Evolutionary conservation across 2,329 filamentous ascomycete genomes (phyloP).

Genomic region (Xylariaceae sp.): DNA sequence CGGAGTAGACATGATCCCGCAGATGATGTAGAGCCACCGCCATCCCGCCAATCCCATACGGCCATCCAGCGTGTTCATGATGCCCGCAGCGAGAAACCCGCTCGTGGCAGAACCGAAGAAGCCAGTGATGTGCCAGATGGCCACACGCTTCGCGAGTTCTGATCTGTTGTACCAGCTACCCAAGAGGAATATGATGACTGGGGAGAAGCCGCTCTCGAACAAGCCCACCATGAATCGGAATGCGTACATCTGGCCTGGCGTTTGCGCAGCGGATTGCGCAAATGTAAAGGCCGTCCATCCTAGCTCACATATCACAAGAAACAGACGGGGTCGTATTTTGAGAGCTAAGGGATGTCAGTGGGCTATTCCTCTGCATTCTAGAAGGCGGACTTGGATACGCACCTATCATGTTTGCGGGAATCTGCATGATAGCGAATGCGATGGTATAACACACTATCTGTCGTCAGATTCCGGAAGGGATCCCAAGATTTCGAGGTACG

Average conservation of each 20-base stretch:
- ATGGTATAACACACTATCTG: conserved; percentile 38
- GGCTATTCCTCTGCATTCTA: too few relatives aligned
- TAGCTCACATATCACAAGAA: conserved; percentile 60
- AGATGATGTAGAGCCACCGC: conserved; percentile 48
- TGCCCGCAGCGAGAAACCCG: conserved; percentile 57
- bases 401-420: conserved; percentile 57
- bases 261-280: conserved; percentile 49
- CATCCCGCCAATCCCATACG: conserved; percentile 48
- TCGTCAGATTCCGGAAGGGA: conserved; percentile 13
- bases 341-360: conserved; percentile 31
- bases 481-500: neutral
- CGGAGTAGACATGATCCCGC: conserved; percentile 53
- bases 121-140: conserved; percentile 57
- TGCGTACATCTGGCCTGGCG: conserved; percentile 21
- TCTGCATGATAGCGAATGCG: conserved; percentile 49
- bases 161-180: conserved; percentile 57
- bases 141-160: conserved; percentile 57
- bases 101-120: conserved; percentile 58
- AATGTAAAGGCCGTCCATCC: conserved; percentile 62
- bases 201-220: conserved; percentile 52
- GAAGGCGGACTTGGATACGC: too few relatives aligned
- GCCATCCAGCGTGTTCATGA: conserved; percentile 40
- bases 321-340: conserved; percentile 58
- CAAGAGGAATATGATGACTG: conserved; percentile 55
- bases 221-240: conserved; percentile 55